phyloP scores from a whole-genome alignment of 192 early-diverging fungal species.

The Backusella liffmaniae region DNA sequence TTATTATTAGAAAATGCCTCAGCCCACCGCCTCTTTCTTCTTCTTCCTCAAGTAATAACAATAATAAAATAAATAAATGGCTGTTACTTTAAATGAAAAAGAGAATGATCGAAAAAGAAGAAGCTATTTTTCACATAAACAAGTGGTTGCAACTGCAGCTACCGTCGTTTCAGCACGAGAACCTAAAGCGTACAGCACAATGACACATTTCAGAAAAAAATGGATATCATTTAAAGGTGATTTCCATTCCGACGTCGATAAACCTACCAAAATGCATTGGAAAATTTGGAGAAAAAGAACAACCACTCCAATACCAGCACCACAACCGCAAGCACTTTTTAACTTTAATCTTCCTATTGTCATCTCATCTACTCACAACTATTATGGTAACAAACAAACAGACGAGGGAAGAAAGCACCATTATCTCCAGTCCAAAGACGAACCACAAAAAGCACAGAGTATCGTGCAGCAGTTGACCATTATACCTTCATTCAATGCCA shows the following conservation, averaged over 20 bases:
- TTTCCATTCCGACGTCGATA: not conserved
- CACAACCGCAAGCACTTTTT: not conserved
- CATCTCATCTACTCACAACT: conserved; percentile 8
- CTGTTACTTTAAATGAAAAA: not conserved
- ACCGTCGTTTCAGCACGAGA: not conserved
- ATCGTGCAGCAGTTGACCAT: not conserved
- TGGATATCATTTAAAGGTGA: not conserved
- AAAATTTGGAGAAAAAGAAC: not conserved
- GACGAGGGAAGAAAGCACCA: not conserved
- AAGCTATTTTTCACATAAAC: not conserved
- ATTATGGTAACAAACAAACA: not conserved
- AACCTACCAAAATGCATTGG: not conserved
- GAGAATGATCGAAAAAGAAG: not conserved
- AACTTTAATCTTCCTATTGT: conserved; percentile 4
- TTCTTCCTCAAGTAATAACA: not conserved
- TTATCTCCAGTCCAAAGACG: not conserved
- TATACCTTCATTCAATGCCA: not conserved
- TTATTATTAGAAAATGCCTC: not conserved
- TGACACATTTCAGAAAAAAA: conserved; percentile 6
- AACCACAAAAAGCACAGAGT: not conserved
- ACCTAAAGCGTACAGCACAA: not conserved
- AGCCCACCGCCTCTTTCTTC: not conserved
- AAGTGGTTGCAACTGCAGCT: not conserved
- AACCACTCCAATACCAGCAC: not conserved
- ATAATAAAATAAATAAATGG: not conserved